phyloP scores from a whole-genome alignment of 106 monocot genomes.

The Acorus calamus region DNA sequence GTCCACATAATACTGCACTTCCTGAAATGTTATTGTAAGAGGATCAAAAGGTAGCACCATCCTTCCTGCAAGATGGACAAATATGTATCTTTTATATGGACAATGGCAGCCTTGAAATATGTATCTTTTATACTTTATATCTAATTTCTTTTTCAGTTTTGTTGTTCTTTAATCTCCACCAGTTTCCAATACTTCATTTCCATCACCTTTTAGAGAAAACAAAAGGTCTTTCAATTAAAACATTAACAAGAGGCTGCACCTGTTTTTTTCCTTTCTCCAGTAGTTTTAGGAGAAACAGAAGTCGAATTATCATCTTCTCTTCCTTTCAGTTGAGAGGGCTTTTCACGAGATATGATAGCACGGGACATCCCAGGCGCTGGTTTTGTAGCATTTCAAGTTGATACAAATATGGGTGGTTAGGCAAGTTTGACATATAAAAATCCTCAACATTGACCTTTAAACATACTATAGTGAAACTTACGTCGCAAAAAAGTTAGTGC shows the following conservation, averaged over 20 bases:
- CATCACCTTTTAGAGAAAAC: no score
- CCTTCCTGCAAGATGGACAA: slow-evolving; percentile 28
- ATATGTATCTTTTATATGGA: background rate
- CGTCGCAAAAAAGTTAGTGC: slow-evolving; percentile 45
- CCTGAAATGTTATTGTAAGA: slow-evolving; percentile 45
- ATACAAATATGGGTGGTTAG: no score
- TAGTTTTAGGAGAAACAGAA: background rate
- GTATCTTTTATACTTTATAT: background rate
- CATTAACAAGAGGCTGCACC: slow-evolving; percentile 18
- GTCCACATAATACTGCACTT: slow-evolving; percentile 64
- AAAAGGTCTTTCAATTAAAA: no score
- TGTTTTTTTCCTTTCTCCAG: slow-evolving; percentile 17
- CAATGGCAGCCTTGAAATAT: no score
- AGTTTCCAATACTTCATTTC: no score
- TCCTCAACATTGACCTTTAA: no score
- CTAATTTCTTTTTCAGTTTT: background rate
- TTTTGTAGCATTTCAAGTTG: background rate
- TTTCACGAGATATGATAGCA: slow-evolving; percentile 61
- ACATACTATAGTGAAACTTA: slow-evolving; percentile 8
- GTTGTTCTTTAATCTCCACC: background rate
- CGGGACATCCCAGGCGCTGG: slow-evolving; percentile 49
- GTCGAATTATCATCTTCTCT: background rate
- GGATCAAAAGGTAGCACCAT: slow-evolving; percentile 64
- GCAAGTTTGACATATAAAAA: no score
- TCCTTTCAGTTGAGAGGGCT: slow-evolving; percentile 29